Base-by-base conservation (phyloP, 768 basidiomycete genomes). In the Suillus hirtellus region DNA sequence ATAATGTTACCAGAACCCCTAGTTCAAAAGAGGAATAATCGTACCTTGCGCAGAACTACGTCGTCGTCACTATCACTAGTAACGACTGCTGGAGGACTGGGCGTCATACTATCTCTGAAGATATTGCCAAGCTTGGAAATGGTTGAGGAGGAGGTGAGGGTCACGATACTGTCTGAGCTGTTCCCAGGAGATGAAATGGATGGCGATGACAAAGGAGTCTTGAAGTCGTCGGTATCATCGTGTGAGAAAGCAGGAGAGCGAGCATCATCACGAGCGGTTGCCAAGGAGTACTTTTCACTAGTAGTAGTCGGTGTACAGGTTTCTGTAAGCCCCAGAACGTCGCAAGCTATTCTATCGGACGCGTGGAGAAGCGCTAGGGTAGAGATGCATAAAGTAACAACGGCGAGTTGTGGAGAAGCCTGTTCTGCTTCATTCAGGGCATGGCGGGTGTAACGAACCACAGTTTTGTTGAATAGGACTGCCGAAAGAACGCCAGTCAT, bases 181-280 rank as follows among this genome's bases (percentile, higher is more conserved):
- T 53, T 53, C 52, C 19, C 19, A 19, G 34, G 52, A 35, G 52
- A 53, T n/a, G 52, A 35, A 2, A 53, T 35, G 5, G 52, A 53
- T 2, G 52, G 52, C 52, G 52, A 53, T 35, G 52, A 53, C 19
- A 53, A 35, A n/a, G 52, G 52, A 35, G 52, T 53, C 19, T n/a
- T 53, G 52, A 53, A 53, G 19, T 53, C 52, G 5, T 53, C 19
- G 19, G 34, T 1, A 12, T 53, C 52, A 1, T 53, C 52, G 11
- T 34, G 34, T 10, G 52, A 53, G 19, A 53, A n/a, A n/a, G 19
- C 52, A 35, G 52, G 52, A n/a, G 52, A 53, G 34, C 34, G 34
- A 53, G 11, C 19, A n/a, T 53, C 34, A n/a, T 35, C 19, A n/a
- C 11, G 34, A 12, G 34, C 52, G 52, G 34, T 53, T 19, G 4